These are phyloP conservation scores for Trichoderma sp. DNA, from an alignment of 2,329 filamentous ascomycete genomes.

Conservation along the genomic window DNA sequence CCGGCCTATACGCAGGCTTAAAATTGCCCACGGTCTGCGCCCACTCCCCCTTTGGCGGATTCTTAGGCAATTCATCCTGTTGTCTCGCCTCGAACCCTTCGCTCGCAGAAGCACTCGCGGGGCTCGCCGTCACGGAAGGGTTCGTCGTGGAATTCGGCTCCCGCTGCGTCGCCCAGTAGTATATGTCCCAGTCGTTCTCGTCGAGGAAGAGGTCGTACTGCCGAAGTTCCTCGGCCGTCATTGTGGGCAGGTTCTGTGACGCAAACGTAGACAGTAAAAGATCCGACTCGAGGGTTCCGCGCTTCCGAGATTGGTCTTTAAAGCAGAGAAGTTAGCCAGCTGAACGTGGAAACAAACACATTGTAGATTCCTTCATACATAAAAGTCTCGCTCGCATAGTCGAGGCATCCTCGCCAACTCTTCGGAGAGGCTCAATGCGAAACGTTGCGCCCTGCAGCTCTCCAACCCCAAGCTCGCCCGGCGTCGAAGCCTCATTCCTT, in stretches of 20 bases:
- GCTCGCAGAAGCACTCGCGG: conserved; percentile 27
- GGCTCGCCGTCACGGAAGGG: conserved; percentile 31
- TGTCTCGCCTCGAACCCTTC: background rate
- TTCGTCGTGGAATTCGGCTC: conserved; percentile 45
- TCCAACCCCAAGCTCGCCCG: conserved; percentile 69
- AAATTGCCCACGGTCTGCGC: conserved; percentile 94
- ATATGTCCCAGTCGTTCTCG: conserved; percentile 99
- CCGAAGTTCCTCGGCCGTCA: conserved; percentile 69
- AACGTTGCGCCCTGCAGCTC: conserved; percentile 86
- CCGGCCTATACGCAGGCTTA: conserved; percentile 87
- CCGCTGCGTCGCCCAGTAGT: conserved; percentile 98
- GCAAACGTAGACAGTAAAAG: conserved; percentile 96
- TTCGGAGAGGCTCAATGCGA: conserved; percentile 82
- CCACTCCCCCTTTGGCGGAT: conserved; percentile 71
- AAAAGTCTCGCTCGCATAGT: conserved; percentile 87
- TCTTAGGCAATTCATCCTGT: conserved; percentile 34
- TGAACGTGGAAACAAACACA: background rate
- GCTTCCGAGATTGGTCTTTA: conserved; percentile 91
- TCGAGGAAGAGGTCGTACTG: conserved; percentile 93
- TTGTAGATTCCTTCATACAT: conserved; percentile 45
- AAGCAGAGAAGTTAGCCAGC: background rate
- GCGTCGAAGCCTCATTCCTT: background rate
- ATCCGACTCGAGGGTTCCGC: conserved; percentile 92
- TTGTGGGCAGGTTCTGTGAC: conserved; percentile 68
- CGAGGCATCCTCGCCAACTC: conserved; percentile 75